Percentiles rank a stretch among this genome's conserved stretches.
phyloP scores from a whole-genome alignment of 495 filamentous ascomycete species.

The Lasiosphaeris hirsuta region DNA sequence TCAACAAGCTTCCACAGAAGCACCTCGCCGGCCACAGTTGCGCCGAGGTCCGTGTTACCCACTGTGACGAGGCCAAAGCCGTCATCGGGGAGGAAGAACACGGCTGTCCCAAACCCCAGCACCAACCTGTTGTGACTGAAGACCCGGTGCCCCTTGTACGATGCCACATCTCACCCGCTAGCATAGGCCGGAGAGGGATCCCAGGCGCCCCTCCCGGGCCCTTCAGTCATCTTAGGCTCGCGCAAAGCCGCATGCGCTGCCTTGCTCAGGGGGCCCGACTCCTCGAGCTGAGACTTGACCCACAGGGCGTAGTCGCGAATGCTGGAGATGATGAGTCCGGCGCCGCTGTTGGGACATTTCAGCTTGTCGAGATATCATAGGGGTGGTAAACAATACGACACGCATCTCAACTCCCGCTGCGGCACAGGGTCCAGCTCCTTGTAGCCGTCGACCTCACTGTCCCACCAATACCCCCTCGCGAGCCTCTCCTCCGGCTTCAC shows the following conservation, averaged over 20 bases:
- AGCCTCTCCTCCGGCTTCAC: slow-evolving; percentile 9
- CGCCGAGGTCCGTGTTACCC: slow-evolving; percentile 40
- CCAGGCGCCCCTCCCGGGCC: slow-evolving; percentile 6
- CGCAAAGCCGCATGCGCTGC: slow-evolving; percentile 38
- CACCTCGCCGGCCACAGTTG: slow-evolving; percentile 25
- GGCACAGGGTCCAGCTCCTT: background rate
- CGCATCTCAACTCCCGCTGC: background rate
- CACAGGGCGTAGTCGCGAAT: slow-evolving; percentile 53
- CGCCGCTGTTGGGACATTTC: slow-evolving; percentile 28
- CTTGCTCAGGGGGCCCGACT: slow-evolving; percentile 29
- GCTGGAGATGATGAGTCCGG: slow-evolving; percentile 48
- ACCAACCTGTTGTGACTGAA: slow-evolving; percentile 46
- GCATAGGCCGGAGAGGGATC: slow-evolving; percentile 37
- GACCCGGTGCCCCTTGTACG: slow-evolving; percentile 42
- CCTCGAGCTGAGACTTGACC: slow-evolving; percentile 33
- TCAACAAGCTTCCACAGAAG: slow-evolving; percentile 42
- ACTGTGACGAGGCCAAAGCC: slow-evolving; percentile 46
- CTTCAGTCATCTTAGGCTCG: slow-evolving; percentile 33
- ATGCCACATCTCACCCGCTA: slow-evolving; percentile 43
- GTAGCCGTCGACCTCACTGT: background rate
- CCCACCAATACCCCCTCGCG: slow-evolving; percentile 33
- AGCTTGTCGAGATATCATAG: too few species aligned
- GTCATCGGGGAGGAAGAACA: slow-evolving; percentile 45
- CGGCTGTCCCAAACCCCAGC: slow-evolving; percentile 41
- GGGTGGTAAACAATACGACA: too few species aligned